Base-by-base conservation (phyloP, 306 rosid genomes). In the Vigna reflexopilosa region DNA sequence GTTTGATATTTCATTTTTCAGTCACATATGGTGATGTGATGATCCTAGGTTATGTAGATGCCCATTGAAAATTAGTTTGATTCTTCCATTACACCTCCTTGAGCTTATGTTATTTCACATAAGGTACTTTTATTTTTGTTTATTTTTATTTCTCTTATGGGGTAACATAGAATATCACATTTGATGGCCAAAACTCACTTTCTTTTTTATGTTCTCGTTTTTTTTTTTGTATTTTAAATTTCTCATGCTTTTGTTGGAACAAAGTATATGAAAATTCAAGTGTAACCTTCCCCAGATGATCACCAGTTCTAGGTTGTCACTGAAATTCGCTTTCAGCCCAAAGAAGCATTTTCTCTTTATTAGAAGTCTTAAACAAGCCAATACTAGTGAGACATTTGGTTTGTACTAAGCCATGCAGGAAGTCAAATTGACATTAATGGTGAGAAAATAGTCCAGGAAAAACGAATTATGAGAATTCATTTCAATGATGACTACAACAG, bases 241-340 rank as follows among this genome's bases (percentile, higher is more conserved):
- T 65, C 19, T n/a, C 57, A 69, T 45, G 13, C 52, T 75, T 70
- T 64, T 34, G 28, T 32, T 64, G n/a, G 20, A 72, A 5, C 76
- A 83, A 69, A 79, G 75, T 45, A 45, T 11, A 62, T 75, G 66
- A 65, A 75, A 72, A 40, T 79, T 69, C 72, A 72, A 81, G 57
- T 72, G 72, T 56, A 77, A 84, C 85, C 82, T 80, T 77, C 87
- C 82, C 83, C 73, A n/a, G 80, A 58, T 80, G 38, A 8, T 45
- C 16, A 45, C 63, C 15, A 17, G 5, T 22, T 63, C 12, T 50
- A 61, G 74, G 77, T 68, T 75, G 40, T 68, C 70, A 63, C 34
- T 70, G 73, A 52, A 75, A 76, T 80, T 80, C 78, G 30, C 55
- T 63, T 79, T 64, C 66, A 22, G 61, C 3, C 63, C 12, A 79